Base-by-base conservation (phyloP, 805 yeast genomes). In the Metschnikowia peoriensis region DNA sequence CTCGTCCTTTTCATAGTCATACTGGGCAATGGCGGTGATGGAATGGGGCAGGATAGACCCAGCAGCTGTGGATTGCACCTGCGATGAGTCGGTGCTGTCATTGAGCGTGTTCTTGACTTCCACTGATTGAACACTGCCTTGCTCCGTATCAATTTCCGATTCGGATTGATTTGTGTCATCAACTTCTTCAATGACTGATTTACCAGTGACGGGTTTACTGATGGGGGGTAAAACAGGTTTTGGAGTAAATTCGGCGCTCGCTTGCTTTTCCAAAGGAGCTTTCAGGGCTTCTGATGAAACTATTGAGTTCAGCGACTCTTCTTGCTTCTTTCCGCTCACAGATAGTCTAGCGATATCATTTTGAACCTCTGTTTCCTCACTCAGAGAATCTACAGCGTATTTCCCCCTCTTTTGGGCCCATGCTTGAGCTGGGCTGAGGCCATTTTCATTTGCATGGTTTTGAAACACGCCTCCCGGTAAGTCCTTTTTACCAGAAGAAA, bases 331-430 rank as follows among this genome's bases (percentile, higher is more conserved):
- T 15, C 49, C 16, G 14, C n/a, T 39, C 16, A 44, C 16, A 8
- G 47, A 39, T 10, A 49, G 45, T 17, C 32, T 29, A 15, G 49
- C 17, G 22, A 49, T 10, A 6, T 15, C 41, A 28, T 22, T 11
- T n/a, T 37, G 42, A n/a, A 35, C 6, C 16, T 40, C 46, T 9
- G 17, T 28, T 27, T 55, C 64, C 11, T 48, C 54, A n/a, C 51
- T 55, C 5, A 61, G 60, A 32, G 68, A 6, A 12, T 73, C 81
- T 43, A 73, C 71, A 59, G 77, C 80, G 61, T 75, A 82, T 66
- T 84, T 79, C 45, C 90, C 96, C 65, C 86, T 83, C 72, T 85
- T 88, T 66, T 88, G 97, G 27, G 97, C 97, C 97, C 97, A 91
- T 29, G 89, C 63, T 72, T 91, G 97, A 29, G 97, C 97, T 27